Base-by-base conservation (phyloP, 257 asterid species). In the Solanum paucissectum region DNA sequence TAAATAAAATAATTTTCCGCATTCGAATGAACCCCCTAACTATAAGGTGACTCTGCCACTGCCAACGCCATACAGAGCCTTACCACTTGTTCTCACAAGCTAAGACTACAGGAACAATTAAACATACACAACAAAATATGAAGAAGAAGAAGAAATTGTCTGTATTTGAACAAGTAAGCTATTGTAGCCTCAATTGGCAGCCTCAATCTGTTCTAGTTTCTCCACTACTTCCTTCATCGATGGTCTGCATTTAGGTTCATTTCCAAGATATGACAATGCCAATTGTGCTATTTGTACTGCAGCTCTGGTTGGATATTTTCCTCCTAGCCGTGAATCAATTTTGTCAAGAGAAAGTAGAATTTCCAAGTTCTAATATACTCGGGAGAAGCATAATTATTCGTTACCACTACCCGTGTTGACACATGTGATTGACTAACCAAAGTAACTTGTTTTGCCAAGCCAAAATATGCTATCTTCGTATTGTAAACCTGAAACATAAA, bases 201-300 rank as follows among this genome's bases (percentile, higher is more conserved):
- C 87, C 14, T 88, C 91, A 2, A 91, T 84, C 12, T 84, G 87
- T 55, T 90, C 93, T 21, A 94, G 86, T 25, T 83, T 91, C 69
- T 88, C 93, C 27, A 94, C 90, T 3, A 94, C 90, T 52, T 91
- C 92, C 89, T 93, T 89, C 98, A 94, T 94, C 3, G 95, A 91
- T 3, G 94, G 96, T 44, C 98, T 91, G 86, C 82, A 87, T 83
- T 88, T 93, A 25, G 90, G 98, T 33, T 93, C 95, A 5, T 79
- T 29, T 88, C 86, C 95, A 21, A 94, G 90, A 42, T 96, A 94
- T 33, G 83, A 91, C 6, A 91, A 88, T 27, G 37, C 10, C 74
- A 68, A 21, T 27, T 27, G 74, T 68, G 74, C 37, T 68, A 27
- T 68, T 68, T 46, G 96, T 4, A 87, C 76, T 1, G 94, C 96